Percentiles rank a stretch among this genome's conserved stretches.
Conservation (phyloP, 2,329 filamentous ascomycete genomes). For the Neofusicoccum umdonicola region DNA sequence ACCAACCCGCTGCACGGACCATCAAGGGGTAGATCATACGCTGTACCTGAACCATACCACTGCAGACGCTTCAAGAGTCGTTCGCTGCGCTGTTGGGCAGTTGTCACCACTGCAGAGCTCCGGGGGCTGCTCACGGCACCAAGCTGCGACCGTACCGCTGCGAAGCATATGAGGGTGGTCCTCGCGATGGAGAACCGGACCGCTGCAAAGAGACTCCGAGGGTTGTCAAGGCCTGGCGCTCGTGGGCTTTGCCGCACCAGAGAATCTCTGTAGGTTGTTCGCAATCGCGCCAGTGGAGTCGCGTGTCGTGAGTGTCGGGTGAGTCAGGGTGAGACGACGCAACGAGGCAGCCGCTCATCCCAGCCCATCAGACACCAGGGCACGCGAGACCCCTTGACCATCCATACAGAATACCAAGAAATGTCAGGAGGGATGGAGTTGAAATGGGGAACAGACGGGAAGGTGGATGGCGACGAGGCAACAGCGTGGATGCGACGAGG, state of each 20-base stretch:
- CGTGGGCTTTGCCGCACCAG: not conserved
- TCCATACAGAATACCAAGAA: not conserved
- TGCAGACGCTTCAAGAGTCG: not conserved
- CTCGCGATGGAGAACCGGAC: conserved; percentile 9
- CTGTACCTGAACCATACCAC: not conserved
- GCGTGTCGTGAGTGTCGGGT: not conserved
- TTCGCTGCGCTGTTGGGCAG: not conserved
- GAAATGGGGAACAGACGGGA: not conserved
- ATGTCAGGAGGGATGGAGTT: not conserved
- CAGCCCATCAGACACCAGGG: not conserved
- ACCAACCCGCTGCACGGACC: not conserved
- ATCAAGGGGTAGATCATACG: not conserved
- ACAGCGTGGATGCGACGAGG: not conserved
- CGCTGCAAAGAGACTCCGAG: not conserved
- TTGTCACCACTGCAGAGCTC: not conserved
- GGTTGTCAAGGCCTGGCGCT: not conserved
- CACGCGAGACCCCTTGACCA: not conserved
- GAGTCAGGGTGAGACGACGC: not conserved
- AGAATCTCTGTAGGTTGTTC: not conserved
- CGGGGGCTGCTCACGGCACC: no score
- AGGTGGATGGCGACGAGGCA: not conserved
- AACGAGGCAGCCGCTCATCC: not conserved
- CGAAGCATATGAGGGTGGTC: not conserved
- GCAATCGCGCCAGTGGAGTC: not conserved
- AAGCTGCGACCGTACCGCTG: not conserved